Percentiles rank a stretch among this genome's conserved stretches.
Evolutionary conservation across 345 rosid species (phyloP).

Genomic region (Syzygium aromaticum): DNA sequence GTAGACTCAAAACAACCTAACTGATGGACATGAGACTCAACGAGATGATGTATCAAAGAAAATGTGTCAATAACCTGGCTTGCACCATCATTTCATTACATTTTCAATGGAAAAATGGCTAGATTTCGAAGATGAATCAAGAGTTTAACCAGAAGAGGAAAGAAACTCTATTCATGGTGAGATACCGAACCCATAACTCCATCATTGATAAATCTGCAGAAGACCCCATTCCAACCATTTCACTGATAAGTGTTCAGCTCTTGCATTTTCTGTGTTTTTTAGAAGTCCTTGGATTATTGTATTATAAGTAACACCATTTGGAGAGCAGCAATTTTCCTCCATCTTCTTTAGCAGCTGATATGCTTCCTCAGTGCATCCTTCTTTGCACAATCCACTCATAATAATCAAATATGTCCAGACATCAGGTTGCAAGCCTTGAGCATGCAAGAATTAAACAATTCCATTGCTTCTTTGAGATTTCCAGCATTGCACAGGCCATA

Average conservation of each 20-base stretch:
- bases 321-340: conserved; percentile 10
- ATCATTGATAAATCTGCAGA: not conserved
- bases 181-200: not conserved
- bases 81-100: too few relatives aligned
- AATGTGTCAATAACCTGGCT: too few relatives aligned
- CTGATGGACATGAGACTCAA: too few relatives aligned
- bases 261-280: not conserved
- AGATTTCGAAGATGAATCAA: too few relatives aligned
- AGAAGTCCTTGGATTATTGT: conserved; percentile 4
- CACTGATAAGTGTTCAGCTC: conserved; percentile 1
- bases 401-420: not conserved
- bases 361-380: conserved; percentile 1
- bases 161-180: too few relatives aligned
- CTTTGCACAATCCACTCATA: conserved; percentile 13
- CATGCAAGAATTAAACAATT: not conserved
- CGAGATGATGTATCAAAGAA: too few relatives aligned
- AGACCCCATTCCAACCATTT: not conserved
- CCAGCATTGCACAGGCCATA: conserved; percentile 28
- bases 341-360: conserved; percentile 7
- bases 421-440: not conserved
- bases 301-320: conserved; percentile 6
- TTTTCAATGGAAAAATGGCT: too few relatives aligned
- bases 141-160: too few relatives aligned
- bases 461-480: conserved; percentile 7
- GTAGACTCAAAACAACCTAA: too few relatives aligned